These are phyloP conservation scores for Corylus avellana DNA, from an alignment of 306 rosid species.

Conservation along the genomic window DNA sequence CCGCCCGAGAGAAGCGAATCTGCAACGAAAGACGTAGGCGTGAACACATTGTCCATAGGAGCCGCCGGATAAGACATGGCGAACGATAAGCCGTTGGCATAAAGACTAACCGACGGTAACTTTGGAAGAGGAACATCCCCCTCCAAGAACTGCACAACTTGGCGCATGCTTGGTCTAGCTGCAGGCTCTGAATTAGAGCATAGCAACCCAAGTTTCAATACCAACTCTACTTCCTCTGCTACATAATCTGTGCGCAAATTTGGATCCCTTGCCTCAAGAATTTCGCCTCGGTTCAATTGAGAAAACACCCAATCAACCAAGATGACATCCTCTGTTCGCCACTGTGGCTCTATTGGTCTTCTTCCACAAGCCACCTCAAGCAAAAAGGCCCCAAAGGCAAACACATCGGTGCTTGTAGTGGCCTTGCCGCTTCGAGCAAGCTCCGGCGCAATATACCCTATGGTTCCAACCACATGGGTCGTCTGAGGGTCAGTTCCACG, in stretches of 20 bases:
- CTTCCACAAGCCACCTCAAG: constrained; percentile 38
- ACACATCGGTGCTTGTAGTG: constrained; percentile 33
- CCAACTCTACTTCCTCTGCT: constrained; percentile 41
- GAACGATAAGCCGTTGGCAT: constrained; percentile 35
- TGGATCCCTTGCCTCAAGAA: constrained; percentile 51
- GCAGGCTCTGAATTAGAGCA: constrained; percentile 39
- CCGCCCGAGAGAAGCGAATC: constrained; percentile 60
- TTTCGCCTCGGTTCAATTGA: constrained; percentile 32
- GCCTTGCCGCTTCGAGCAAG: constrained; percentile 33
- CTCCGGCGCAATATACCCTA: constrained; percentile 41
- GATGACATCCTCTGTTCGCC: constrained; percentile 27
- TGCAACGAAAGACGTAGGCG: constrained; percentile 31
- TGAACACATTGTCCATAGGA: constrained; percentile 34
- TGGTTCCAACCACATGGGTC: constrained; percentile 30
- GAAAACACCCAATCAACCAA: constrained; percentile 75
- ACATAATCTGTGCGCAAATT: constrained; percentile 22
- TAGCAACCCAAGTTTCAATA: constrained; percentile 65
- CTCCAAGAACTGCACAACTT: constrained; percentile 38
- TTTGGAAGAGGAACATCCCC: constrained; percentile 18
- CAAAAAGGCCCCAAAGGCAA: constrained; percentile 39
- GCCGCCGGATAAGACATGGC: constrained; percentile 42
- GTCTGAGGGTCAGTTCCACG: constrained; percentile 16
- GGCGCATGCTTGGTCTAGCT: constrained; percentile 38
- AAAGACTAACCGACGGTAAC: constrained; percentile 21
- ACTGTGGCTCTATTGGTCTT: constrained; percentile 30